Evolutionary conservation across 1,139 yeast species (phyloP).

Genomic region (Geotrichum fermentans): DNA sequence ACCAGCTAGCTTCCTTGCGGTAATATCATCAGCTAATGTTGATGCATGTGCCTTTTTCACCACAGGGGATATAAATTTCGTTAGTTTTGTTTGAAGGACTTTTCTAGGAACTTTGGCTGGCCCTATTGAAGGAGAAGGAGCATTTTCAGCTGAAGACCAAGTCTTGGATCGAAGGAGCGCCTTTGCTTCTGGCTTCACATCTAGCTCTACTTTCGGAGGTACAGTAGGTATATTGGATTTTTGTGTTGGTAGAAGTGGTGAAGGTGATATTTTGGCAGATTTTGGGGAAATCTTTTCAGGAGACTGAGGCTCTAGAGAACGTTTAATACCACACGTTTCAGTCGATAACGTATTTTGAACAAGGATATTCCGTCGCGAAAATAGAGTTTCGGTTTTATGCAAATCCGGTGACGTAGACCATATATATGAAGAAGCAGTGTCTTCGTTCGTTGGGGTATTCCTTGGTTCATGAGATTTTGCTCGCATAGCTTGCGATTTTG

Average conservation of each 20-base stretch:
- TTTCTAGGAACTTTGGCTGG: neutral
- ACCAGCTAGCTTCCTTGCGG: neutral
- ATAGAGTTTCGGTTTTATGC: conserved; percentile 34
- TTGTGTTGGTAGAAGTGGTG: neutral
- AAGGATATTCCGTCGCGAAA: conserved; percentile 10
- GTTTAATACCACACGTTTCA: conserved; percentile 19
- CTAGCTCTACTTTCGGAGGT: no score
- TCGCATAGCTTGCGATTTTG: no score
- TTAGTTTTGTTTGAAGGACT: conserved; percentile 11
- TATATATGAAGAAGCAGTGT: conserved; percentile 17
- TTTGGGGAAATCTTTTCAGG: neutral
- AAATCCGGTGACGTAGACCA: conserved; percentile 38
- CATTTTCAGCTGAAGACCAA: neutral
- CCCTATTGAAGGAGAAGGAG: neutral
- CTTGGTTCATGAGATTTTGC: neutral
- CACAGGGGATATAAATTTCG: conserved; percentile 16
- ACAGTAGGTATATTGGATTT: neutral
- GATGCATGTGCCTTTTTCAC: conserved; percentile 15
- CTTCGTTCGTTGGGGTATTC: neutral
- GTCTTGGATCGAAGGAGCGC: no score
- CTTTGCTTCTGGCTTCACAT: no score
- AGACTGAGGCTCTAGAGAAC: neutral
- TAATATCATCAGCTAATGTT: conserved; percentile 12
- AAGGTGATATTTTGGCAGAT: neutral
- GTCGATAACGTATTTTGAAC: conserved; percentile 3